These are phyloP conservation scores for Cinnamomum micranthum DNA, from an alignment of 164 flowering plant genomes.

Conservation along the genomic window DNA sequence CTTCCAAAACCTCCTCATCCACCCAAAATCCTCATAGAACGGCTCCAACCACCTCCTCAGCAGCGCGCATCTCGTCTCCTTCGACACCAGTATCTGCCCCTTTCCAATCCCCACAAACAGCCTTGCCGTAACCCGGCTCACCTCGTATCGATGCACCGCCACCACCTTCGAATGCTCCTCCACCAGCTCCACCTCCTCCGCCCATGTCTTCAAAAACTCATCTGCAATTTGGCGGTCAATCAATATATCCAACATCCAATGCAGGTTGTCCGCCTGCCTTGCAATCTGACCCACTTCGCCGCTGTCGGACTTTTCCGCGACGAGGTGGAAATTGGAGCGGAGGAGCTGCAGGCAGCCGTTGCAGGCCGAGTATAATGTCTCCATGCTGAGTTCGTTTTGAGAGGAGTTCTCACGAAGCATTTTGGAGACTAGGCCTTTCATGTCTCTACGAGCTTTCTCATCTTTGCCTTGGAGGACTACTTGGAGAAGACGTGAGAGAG, in stretches of 20 bases:
- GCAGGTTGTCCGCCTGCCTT: conserved; percentile 84
- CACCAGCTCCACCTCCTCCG: conserved; percentile 61
- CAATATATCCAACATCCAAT: conserved; percentile 84
- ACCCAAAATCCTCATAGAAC: conserved; percentile 89
- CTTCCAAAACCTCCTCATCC: conserved; percentile 88
- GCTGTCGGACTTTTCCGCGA: conserved; percentile 33
- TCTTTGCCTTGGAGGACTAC: conserved; percentile 92
- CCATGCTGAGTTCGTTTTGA: conserved; percentile 68
- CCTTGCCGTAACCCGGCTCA: conserved; percentile 80
- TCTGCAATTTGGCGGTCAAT: conserved; percentile 89
- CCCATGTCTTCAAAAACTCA: conserved; percentile 82
- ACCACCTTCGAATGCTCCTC: conserved; percentile 68
- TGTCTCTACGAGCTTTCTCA: conserved; percentile 93
- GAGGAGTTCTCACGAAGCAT: conserved; percentile 83
- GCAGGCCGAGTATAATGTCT: conserved; percentile 74
- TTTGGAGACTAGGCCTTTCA: conserved; percentile 80
- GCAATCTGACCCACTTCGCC: conserved; percentile 55
- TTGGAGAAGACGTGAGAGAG: conserved; percentile 59
- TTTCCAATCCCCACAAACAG: conserved; percentile 87
- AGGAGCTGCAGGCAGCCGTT: conserved; percentile 66
- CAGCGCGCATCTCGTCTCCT: conserved; percentile 74
- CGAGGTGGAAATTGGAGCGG: conserved; percentile 44
- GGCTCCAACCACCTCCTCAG: conserved; percentile 85
- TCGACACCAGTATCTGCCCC: conserved; percentile 79
- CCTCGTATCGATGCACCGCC: conserved; percentile 68